These are phyloP conservation scores for Russula sp. DNA, from an alignment of 768 basidiomycete species.

Conservation along the genomic window DNA sequence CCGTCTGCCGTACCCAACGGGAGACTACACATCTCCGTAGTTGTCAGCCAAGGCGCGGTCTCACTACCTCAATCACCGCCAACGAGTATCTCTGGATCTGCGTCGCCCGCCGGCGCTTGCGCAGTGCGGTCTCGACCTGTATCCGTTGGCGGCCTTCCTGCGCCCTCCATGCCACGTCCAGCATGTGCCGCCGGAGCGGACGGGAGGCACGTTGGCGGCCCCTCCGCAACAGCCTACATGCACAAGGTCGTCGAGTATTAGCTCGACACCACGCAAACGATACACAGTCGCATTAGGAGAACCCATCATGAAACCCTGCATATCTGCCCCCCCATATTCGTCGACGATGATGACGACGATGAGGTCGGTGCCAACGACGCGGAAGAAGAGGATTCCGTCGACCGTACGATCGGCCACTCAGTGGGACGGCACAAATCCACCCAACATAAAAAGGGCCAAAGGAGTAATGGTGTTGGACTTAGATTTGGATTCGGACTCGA, in stretches of 20 bases:
- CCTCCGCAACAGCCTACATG: constrained; percentile 47
- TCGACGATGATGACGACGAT: constrained; percentile 19
- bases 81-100: constrained; percentile 33
- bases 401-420: constrained; percentile 53
- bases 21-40: constrained; percentile 70
- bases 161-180: constrained; percentile 26
- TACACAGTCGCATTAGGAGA: constrained; percentile 85
- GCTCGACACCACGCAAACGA: constrained; percentile 67
- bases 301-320: constrained; percentile 48
- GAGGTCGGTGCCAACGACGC: constrained; percentile 29
- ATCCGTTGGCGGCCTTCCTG: constrained; percentile 50
- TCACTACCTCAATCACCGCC: constrained; percentile 56
- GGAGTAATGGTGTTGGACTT: constrained; percentile 32
- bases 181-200: constrained; percentile 20
- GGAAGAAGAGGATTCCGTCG: constrained; percentile 40
- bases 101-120: constrained; percentile 1
- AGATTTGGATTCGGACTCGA: constrained; percentile 2
- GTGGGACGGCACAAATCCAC: constrained; percentile 44
- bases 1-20: constrained; percentile 79
- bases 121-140: constrained; percentile 40
- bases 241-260: constrained; percentile 55
- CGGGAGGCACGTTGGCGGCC: background rate
- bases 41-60: constrained; percentile 41
- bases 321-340: constrained; percentile 31
- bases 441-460: background rate